Base-by-base conservation (phyloP, 2,329 filamentous ascomycete genomes). In the Aspergillus tanneri region DNA sequence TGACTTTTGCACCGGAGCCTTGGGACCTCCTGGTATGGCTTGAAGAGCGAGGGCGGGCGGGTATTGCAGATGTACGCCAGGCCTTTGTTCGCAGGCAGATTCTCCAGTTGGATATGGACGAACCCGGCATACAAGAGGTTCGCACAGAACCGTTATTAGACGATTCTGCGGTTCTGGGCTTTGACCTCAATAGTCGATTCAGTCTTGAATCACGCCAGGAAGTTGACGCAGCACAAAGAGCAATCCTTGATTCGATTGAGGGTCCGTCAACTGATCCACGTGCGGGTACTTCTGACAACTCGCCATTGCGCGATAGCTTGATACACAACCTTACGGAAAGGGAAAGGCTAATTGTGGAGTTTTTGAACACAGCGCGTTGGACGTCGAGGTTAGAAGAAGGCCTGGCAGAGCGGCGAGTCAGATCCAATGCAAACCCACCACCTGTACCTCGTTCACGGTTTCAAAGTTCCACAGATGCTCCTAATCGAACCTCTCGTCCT, bases 21-120 rank as follows among this genome's bases (percentile, higher is more conserved):
- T 92, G 86, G 76, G 92, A 96, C 64, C 80, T 99, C 14, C 75
- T 99, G 32, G 87, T 95, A 5, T 97, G 93, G 91, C 88, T 90
- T 7, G 93, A 99, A 69, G 88, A 96, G 60, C 85, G 88, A 54
- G 75, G 74, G 12, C 66, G 71, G 52, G 71, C 71, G 36, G 75
- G 74, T 6, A 58, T 77, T 48, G 72, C 73, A 24, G 75, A 77
- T 58, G 61, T 77, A 40, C 73, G 75, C 30, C 72, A 72, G 49
- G 62, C 60, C n/a, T 77, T 76, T 49, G 57, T 66, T 23, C 69
- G 74, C 39, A 65, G 72, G 43, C 74, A 77, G 53, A 66, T 72
- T 18, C 52, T 77, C 11, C 49, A 63, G n/a, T 43, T 73, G 32
- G 64, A 72, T 38, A 52, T 56, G 42, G 59, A 69, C 30, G 67